Evolutionary conservation across 2,329 filamentous ascomycete genomes (phyloP), one percentile per base, ranked within the genome.

Genomic region (Onygenales sp.): DNA sequence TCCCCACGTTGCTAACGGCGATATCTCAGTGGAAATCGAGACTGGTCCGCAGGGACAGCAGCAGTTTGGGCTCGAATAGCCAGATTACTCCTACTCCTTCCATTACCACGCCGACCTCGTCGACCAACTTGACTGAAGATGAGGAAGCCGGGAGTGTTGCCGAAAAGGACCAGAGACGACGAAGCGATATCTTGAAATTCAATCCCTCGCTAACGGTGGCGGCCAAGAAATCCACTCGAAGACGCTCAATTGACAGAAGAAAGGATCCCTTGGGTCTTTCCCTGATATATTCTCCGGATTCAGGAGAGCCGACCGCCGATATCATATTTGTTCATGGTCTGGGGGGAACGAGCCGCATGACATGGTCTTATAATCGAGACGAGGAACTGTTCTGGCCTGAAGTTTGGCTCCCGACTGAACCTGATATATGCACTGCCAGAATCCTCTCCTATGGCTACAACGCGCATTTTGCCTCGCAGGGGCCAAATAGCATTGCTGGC

Each of bases 281-380:
- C 7, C 11, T 51, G 7, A 9, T 57, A 3, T 50, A 53, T 43
- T 17, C 14, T 10, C 53, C 49, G 11, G 32, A 38, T 31, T n/a
- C 7, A 14, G 13, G 6, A n/a, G 17, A 69, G 1, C 54, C 65
- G 1, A 17, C 21, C 2, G 56, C 71, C 7, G 70, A 75, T 43
- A 60, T 75, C 2, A 60, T 71, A 39, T 73, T 72, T 49, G 62
- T 74, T 7, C 71, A 75, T 57, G 71, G 71, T 5, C 63, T 74
- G 4, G 68, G 69, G 2, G 71, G 72, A 5, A 60, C 63, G 32
- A 70, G 69, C 9, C 58, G 60, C 2, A 67, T 68, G 51, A 73
- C 72, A 50, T 75, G 73, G 72, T 64, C 65, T 3, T 67, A 69
- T 53, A 59, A 63, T 2, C 52, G 59, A 1, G 63, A 72, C 50